These are phyloP conservation scores for Acanthamoeba triangularis DNA, from an alignment of 208 protist genomes.

Conservation along the genomic window DNA sequence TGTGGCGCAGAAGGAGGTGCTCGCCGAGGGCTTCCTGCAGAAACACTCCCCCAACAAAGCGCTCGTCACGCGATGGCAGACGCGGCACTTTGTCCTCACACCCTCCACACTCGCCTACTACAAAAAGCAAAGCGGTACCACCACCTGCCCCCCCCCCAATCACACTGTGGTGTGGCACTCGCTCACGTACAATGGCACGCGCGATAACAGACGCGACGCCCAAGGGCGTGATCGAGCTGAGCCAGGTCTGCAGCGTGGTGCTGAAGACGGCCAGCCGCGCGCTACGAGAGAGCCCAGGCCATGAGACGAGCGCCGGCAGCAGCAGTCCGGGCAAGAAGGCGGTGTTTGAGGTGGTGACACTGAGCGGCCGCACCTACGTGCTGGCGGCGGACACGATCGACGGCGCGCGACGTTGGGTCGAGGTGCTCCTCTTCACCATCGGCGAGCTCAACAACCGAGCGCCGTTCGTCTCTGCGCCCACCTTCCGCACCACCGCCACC, in stretches of 20 bases:
- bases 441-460: neutral
- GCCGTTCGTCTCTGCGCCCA: neutral
- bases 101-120: neutral
- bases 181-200: neutral
- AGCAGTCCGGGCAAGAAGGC: neutral
- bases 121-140: neutral
- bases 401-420: neutral
- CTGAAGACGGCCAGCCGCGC: neutral
- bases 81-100: slow-evolving; percentile 8
- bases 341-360: neutral
- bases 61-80: slow-evolving; percentile 4
- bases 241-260: neutral
- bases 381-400: neutral
- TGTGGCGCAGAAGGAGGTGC: neutral
- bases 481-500: neutral
- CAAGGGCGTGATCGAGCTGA: neutral
- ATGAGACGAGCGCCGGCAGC: neutral
- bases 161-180: neutral
- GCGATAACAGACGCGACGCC: neutral
- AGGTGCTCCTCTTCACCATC: neutral
- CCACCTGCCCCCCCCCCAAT: neutral
- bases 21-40: neutral
- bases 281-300: neutral
- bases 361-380: neutral
- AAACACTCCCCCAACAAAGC: slow-evolving; percentile 15